phyloP scores from a whole-genome alignment of 2,329 filamentous ascomycete species.

The Cryphonectria nitschkei region DNA sequence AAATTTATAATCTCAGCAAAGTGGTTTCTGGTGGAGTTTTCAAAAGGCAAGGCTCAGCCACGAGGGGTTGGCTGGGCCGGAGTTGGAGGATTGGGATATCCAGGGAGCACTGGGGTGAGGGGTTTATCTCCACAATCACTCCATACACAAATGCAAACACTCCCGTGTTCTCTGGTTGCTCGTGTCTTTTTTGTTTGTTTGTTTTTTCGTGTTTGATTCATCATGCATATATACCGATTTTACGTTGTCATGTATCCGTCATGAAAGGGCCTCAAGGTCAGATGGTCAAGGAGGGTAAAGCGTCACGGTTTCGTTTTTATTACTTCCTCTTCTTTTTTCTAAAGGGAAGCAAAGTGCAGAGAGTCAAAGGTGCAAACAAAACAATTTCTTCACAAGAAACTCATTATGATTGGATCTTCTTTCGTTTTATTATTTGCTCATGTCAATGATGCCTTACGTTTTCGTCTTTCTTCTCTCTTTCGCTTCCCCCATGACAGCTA shows the following conservation, averaged over 20 bases:
- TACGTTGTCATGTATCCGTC: constrained; percentile 5
- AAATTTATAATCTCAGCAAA: constrained; percentile 2
- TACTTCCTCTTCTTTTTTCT: background rate
- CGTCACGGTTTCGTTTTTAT: constrained; percentile 5
- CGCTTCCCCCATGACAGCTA: background rate
- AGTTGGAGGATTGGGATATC: background rate
- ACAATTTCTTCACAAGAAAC: constrained; percentile 1
- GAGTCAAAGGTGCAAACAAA: constrained; percentile 7
- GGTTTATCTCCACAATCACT: background rate
- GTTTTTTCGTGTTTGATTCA: background rate
- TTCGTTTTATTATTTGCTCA: background rate
- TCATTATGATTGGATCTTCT: background rate
- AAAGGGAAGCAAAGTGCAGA: background rate
- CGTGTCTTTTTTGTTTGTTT: background rate
- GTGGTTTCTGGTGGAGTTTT: background rate
- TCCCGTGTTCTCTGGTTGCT: background rate
- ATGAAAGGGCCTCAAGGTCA: constrained; percentile 2
- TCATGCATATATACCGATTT: constrained; percentile 15
- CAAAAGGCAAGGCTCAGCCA: background rate
- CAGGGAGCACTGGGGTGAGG: background rate
- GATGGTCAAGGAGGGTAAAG: background rate
- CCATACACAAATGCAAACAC: background rate
- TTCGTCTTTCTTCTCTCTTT: background rate
- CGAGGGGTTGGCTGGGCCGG: background rate
- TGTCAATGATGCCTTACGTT: background rate